phyloP scores from a whole-genome alignment of 2,329 filamentous ascomycete genomes.

The Apiospora koreana region DNA sequence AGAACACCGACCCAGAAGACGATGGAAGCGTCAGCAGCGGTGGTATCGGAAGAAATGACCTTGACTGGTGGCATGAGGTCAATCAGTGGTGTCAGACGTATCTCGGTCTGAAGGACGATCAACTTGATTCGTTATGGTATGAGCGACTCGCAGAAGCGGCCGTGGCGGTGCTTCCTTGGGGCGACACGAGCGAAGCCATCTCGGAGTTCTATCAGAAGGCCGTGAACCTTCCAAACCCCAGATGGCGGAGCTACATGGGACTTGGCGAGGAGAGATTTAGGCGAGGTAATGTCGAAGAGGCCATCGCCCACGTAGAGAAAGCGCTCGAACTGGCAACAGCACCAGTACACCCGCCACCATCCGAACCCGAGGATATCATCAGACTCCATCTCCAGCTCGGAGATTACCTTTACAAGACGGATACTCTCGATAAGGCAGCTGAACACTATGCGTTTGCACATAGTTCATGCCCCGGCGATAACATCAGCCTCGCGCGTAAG shows the following conservation, averaged over 20 bases:
- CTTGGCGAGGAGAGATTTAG: slow-evolving; percentile 14
- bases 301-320: background rate
- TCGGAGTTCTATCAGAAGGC: slow-evolving; percentile 8
- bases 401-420: slow-evolving; percentile 14
- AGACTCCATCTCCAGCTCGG: slow-evolving; percentile 16
- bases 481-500: background rate
- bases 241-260: slow-evolving; percentile 15
- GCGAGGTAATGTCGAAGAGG: background rate
- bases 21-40: background rate
- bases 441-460: slow-evolving; percentile 20
- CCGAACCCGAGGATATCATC: slow-evolving; percentile 14
- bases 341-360: slow-evolving; percentile 12
- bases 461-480: background rate
- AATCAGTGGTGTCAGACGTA: background rate
- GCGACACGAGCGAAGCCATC: background rate
- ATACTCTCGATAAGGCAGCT: background rate
- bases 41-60: background rate
- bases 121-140: background rate
- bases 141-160: background rate
- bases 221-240: slow-evolving; percentile 15
- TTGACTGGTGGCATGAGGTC: background rate
- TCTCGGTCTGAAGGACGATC: background rate
- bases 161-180: background rate
- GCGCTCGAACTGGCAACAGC: background rate
- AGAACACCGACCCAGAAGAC: background rate